Percentiles rank a stretch among this genome's conserved stretches.
Conservation (phyloP, 2,329 filamentous ascomycete genomes). For the Fusarium sp. region DNA sequence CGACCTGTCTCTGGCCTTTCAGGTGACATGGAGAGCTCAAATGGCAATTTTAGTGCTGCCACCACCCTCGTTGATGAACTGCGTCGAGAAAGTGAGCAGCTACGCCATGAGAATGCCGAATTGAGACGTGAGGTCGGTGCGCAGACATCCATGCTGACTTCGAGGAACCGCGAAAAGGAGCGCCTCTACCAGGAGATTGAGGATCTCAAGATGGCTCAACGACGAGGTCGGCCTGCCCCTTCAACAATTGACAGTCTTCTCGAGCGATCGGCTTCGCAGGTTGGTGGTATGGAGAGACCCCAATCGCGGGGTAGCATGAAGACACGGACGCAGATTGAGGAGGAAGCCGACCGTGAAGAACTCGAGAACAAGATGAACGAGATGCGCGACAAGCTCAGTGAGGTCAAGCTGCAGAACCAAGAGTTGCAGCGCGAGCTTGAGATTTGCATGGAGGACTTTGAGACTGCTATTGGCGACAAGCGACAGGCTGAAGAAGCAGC, state of each 20-base stretch:
- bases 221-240: slow-evolving; percentile 72
- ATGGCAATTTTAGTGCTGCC: slow-evolving; percentile 66
- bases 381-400: slow-evolving; percentile 86
- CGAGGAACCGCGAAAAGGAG: slow-evolving; percentile 94
- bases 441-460: slow-evolving; percentile 81
- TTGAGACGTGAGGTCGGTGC: slow-evolving; percentile 91
- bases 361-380: slow-evolving; percentile 86
- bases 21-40: slow-evolving; percentile 62
- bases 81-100: slow-evolving; percentile 74
- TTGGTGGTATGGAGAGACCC: slow-evolving; percentile 75
- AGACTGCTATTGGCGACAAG: slow-evolving; percentile 74
- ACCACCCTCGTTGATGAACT: slow-evolving; percentile 83
- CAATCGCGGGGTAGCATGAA: slow-evolving; percentile 79
- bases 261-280: slow-evolving; percentile 91
- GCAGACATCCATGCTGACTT: slow-evolving; percentile 97
- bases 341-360: slow-evolving; percentile 87
- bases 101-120: slow-evolving; percentile 93
- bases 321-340: slow-evolving; percentile 69
- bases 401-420: slow-evolving; percentile 89
- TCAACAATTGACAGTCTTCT: slow-evolving; percentile 89
- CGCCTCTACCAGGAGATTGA: slow-evolving; percentile 97
- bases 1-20: slow-evolving; percentile 64
- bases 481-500: slow-evolving; percentile 68
- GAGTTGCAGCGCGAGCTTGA: slow-evolving; percentile 87
- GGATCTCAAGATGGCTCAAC: slow-evolving; percentile 89